Evolutionary conservation across 805 yeast species (phyloP).

Genomic region (Teunomyces atbi): DNA sequence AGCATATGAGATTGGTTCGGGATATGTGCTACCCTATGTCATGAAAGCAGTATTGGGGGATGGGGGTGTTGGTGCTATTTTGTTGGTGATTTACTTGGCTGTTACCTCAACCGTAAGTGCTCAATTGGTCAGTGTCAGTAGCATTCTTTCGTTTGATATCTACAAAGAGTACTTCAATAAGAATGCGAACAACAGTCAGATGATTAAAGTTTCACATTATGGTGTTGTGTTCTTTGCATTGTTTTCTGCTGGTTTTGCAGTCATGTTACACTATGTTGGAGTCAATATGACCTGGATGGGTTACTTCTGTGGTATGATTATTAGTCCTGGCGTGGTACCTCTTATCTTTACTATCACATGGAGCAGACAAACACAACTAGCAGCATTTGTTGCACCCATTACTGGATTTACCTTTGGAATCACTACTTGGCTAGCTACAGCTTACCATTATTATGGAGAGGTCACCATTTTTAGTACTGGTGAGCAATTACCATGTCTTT

Average conservation of each 20-base stretch:
- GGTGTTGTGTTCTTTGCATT: constrained; percentile 23
- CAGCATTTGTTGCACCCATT: constrained; percentile 4
- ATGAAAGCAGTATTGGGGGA: constrained; percentile 31
- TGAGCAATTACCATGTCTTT: constrained; percentile 5
- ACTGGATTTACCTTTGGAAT: constrained; percentile 3
- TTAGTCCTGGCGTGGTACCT: constrained; percentile 5
- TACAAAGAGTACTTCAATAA: constrained; percentile 7
- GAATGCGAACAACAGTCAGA: constrained; percentile 4
- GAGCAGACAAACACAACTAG: constrained; percentile 5
- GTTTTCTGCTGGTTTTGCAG: constrained; percentile 38
- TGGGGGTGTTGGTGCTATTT: constrained; percentile 27
- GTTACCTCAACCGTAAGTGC: constrained; percentile 7
- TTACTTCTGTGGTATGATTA: constrained; percentile 5
- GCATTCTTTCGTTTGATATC: constrained; percentile 6
- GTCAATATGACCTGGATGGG: constrained; percentile 19
- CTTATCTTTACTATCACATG: constrained; percentile 5
- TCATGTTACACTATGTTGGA: constrained; percentile 27
- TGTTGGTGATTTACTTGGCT: constrained; percentile 4
- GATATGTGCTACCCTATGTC: constrained; percentile 29
- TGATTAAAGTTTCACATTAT: constrained; percentile 5
- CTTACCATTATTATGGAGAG: constrained; percentile 2
- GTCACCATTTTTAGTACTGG: constrained; percentile 1
- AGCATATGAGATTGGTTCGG: constrained; percentile 25
- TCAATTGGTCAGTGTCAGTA: constrained; percentile 4
- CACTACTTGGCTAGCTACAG: constrained; percentile 3